Conservation (phyloP, 495 filamentous ascomycete species). For the Tuber brumale region DNA sequence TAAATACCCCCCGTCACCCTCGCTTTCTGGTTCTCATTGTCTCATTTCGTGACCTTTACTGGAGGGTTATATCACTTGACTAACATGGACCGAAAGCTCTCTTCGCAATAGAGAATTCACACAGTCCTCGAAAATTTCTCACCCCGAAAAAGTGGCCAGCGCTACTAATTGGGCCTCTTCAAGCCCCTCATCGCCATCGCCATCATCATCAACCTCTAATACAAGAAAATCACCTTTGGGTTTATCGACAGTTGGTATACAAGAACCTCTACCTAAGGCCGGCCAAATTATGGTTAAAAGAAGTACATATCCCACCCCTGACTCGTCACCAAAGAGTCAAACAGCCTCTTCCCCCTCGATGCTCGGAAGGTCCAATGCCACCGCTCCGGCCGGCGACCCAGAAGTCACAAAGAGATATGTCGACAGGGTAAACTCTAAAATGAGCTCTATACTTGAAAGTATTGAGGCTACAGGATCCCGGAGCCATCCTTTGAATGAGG, state of each 20-base stretch:
- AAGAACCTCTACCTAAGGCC: not conserved
- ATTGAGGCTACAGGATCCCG: slow-evolving; percentile 6
- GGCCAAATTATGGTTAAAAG: not conserved
- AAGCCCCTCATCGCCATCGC: not conserved
- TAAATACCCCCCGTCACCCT: not conserved
- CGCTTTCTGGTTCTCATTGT: not conserved
- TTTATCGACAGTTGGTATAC: not conserved
- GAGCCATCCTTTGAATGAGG: not conserved
- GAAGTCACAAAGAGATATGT: slow-evolving; percentile 17
- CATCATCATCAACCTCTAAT: not conserved
- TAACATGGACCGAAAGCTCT: not conserved
- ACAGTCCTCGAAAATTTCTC: not conserved
- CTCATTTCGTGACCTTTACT: not conserved
- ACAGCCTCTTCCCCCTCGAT: not conserved
- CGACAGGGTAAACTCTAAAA: slow-evolving; percentile 21
- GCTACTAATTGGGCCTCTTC: not conserved
- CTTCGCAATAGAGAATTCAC: not conserved
- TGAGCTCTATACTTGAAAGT: slow-evolving; percentile 21
- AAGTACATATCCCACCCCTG: slow-evolving; percentile 27
- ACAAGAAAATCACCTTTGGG: not conserved
- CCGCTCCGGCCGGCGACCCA: not conserved
- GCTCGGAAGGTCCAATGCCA: slow-evolving; percentile 15
- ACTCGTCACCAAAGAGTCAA: slow-evolving; percentile 20
- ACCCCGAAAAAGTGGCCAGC: not conserved
- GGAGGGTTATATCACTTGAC: not conserved